Evolutionary conservation across 2,329 filamentous ascomycete genomes (phyloP), one percentile per base, ranked within the genome.

Genomic region (Mycosphaerelloides madeirae): DNA sequence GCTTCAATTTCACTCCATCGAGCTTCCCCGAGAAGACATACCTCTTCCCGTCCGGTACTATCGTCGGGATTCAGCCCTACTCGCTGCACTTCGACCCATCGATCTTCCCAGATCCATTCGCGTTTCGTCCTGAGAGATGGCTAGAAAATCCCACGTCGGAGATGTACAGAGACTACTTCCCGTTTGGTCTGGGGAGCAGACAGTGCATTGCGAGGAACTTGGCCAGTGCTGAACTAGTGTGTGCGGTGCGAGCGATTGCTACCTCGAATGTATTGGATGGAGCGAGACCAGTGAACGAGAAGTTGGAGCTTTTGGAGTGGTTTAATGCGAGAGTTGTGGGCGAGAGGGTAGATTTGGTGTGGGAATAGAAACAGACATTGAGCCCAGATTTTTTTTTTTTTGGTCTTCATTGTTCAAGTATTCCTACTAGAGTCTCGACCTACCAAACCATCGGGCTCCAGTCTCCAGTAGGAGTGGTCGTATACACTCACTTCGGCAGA

Each of bases 291-390:
- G 60, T 70, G 1, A 55, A 68, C 15, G 62, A 69, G 1, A 60
- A 66, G 42, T 67, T 79, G 9, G 67, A 74, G 57, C 73, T 77
- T n/a, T 60, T 67, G 20, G 72, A 80, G 54, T 79, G 76, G 76
- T 79, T 79, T 50, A 79, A 78, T 52, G 71, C 69, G 1, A 72
- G 69, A 50, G 69, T 79, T 1, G 69, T 71, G 31, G 73, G 70
- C 0, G 72, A 72, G 49, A 69, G 63, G 54, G 72, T 79, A 15
- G 71, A 73, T 44, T 31, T 67, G 16, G 50, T 55, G 6, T 63
- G 61, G 61, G 31, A 41, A 18, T 46, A n/a, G n/a, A n/a, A n/a
- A n/a, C n/a, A n/a, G n/a, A n/a, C n/a, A n/a, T n/a, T n/a, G n/a
- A n/a, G n/a, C n/a, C n/a, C n/a, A n/a, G n/a, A n/a, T n/a, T n/a